Conservation (phyloP, 2,329 filamentous ascomycete species). For the Sclerotinia subarctica region DNA sequence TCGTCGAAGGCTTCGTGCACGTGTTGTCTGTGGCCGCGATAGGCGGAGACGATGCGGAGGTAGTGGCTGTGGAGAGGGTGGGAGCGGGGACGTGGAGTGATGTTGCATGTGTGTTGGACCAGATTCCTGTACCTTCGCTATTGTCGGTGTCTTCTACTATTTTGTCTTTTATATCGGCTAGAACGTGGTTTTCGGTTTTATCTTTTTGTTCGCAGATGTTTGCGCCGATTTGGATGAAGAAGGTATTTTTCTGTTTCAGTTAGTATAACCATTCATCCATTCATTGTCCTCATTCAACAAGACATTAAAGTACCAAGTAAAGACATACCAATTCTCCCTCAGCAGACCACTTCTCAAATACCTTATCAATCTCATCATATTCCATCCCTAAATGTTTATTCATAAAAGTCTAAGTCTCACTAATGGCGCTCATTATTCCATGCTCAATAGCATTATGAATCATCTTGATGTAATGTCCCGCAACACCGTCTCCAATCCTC, state of each 20-base stretch:
- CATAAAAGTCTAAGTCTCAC: constrained; percentile 65
- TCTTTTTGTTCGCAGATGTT: constrained; percentile 56
- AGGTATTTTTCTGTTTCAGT: constrained; percentile 48
- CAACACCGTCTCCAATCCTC: constrained; percentile 65
- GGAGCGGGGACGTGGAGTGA: constrained; percentile 60
- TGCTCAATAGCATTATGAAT: constrained; percentile 73
- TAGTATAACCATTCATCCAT: background rate
- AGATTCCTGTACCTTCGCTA: constrained; percentile 65
- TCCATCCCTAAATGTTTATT: constrained; percentile 54
- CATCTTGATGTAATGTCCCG: constrained; percentile 74
- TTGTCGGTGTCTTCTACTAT: constrained; percentile 67
- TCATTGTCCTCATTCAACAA: background rate
- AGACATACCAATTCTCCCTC: constrained; percentile 52
- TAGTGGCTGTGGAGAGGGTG: constrained; percentile 61
- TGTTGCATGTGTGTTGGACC: constrained; percentile 61
- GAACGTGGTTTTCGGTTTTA: constrained; percentile 44
- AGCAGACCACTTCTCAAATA: constrained; percentile 59
- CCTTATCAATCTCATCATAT: constrained; percentile 57
- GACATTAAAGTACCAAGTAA: background rate
- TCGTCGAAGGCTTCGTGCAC: constrained; percentile 42
- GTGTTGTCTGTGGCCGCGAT: constrained; percentile 53
- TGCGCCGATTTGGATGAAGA: constrained; percentile 59
- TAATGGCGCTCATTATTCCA: constrained; percentile 63
- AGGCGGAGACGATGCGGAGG: constrained; percentile 53
- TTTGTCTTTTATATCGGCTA: constrained; percentile 52